phyloP scores from a whole-genome alignment of 1,139 yeast species.

The Yamadazyma oceani region DNA sequence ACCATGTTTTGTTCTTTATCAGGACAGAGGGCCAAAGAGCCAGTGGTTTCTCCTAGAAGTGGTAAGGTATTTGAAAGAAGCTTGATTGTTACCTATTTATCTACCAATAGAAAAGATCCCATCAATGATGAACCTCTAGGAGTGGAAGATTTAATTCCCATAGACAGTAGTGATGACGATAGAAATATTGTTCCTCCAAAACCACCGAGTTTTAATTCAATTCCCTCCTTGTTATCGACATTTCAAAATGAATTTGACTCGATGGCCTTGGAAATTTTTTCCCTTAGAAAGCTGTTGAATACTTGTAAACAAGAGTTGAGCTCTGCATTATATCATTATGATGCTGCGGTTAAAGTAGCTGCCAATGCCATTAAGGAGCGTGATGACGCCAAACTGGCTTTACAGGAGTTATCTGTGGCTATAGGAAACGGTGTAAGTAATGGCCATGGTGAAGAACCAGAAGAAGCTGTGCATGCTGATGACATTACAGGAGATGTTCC shows the following conservation, averaged over 20 bases:
- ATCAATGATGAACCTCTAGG: slow-evolving; percentile 61
- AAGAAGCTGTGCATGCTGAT: slow-evolving; percentile 3
- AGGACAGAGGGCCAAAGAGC: slow-evolving; percentile 24
- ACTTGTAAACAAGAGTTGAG: slow-evolving; percentile 72
- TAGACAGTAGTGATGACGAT: slow-evolving; percentile 27
- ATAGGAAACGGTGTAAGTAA: slow-evolving; percentile 23
- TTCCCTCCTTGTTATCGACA: slow-evolving; percentile 72
- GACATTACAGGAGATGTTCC: slow-evolving; percentile 15
- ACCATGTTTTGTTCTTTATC: slow-evolving; percentile 1
- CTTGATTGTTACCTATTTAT: slow-evolving; percentile 61
- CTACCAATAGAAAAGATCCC: slow-evolving; percentile 75
- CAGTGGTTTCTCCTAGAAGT: slow-evolving; percentile 77
- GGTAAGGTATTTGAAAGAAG: slow-evolving; percentile 69
- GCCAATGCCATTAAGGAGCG: slow-evolving; percentile 70
- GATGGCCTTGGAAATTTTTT: slow-evolving; percentile 75
- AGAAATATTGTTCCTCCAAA: slow-evolving; percentile 39
- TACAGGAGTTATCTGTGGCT: slow-evolving; percentile 46
- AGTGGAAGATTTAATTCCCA: slow-evolving; percentile 56
- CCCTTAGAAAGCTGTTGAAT: slow-evolving; percentile 69
- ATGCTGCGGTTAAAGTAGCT: slow-evolving; percentile 88
- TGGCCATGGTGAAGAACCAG: slow-evolving; percentile 2
- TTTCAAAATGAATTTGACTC: slow-evolving; percentile 94
- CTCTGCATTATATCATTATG: slow-evolving; percentile 76
- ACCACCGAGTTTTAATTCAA: slow-evolving; percentile 59
- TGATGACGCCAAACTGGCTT: slow-evolving; percentile 66